Percentiles rank a stretch among this genome's conserved stretches.
These are phyloP conservation scores for Diaporthe citriasiana DNA, from an alignment of 2,329 filamentous ascomycete species.

Conservation along the genomic window DNA sequence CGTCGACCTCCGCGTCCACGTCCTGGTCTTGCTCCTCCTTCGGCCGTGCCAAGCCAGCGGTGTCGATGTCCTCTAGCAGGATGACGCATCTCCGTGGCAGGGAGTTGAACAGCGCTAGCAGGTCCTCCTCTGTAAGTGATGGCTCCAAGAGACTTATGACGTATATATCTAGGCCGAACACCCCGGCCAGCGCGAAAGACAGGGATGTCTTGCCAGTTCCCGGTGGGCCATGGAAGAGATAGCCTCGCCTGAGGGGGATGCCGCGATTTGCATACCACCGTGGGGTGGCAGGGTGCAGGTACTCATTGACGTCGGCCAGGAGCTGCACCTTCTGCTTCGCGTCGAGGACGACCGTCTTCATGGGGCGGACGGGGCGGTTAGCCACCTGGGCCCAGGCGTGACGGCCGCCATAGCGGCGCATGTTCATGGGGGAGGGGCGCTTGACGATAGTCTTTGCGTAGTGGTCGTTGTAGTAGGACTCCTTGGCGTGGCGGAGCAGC, in stretches of 20 bases:
- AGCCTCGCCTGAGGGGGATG: conserved; percentile 82
- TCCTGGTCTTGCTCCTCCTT: conserved; percentile 47
- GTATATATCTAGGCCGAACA: conserved; percentile 77
- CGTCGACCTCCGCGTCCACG: conserved; percentile 42
- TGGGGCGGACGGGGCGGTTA: conserved; percentile 76
- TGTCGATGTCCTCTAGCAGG: conserved; percentile 78
- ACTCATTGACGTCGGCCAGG: conserved; percentile 82
- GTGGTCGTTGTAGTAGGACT: conserved; percentile 65
- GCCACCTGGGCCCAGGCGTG: conserved; percentile 70
- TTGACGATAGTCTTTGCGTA: conserved; percentile 71
- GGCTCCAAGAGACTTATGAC: conserved; percentile 73
- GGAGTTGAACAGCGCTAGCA: conserved; percentile 70
- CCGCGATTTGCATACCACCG: conserved; percentile 82
- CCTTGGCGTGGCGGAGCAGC: conserved; percentile 67
- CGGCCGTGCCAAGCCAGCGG: conserved; percentile 69
- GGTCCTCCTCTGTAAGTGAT: conserved; percentile 72
- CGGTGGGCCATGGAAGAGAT: conserved; percentile 82
- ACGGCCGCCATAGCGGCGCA: conserved; percentile 60
- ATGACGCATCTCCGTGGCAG: conserved; percentile 76
- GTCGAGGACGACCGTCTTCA: conserved; percentile 83
- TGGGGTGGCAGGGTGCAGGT: conserved; percentile 77
- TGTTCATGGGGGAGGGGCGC: conserved; percentile 62
- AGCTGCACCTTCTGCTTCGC: conserved; percentile 75
- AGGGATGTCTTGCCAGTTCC: conserved; percentile 81
- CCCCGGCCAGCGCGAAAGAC: conserved; percentile 74